Base-by-base conservation (phyloP, 441 rosid genomes). In the Populus trichocarpa region DNA sequence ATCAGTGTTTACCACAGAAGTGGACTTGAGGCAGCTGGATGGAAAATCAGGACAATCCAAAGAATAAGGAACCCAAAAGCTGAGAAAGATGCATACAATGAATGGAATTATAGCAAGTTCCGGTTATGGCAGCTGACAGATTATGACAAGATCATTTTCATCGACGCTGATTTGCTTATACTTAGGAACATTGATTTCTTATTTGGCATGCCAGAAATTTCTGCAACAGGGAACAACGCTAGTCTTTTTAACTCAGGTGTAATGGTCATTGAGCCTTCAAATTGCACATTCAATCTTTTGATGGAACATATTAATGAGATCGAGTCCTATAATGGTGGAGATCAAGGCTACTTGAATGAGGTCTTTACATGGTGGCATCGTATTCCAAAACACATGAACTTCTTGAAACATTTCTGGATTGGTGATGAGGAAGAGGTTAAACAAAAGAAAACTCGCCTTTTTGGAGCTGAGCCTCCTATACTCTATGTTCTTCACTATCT, bases 91-190 rank as follows among this genome's bases (percentile, higher is more conserved):
- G 99, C 98, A 3, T 95, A 95, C 83, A 95, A 95, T 33, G 97
- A 95, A 77, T 95, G 98, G 98, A 95, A 95, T 80, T 93, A 95
- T 86, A 95, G 98, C 94, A 95, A 92, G 84, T 95, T 95, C 79
- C 79, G 97, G 50, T 75, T 95, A 26, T 95, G 98, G 99, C 98
- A 95, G 87, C 86, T 95, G 71, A 95, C 97, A 18, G 96, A 92
- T 71, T 95, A 95, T 42, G 93, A 93, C 77, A 95, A 93, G 83
- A 84, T 95, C 76, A 93, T 95, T 65, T 95, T 95, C 88, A 93
- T 95, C 2, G 99, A 95, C 26, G 96, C 98, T 0, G 98, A 95
- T 79, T 78, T 95, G 74, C 88, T 95, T 2, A 85, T 93, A 70
- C 90, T 93, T n/a, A 82, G 97, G 79, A 93, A 95, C 92, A 90